These are phyloP conservation scores for Blastobotrys parvus DNA, from an alignment of 805 yeast genomes.

Conservation along the genomic window DNA sequence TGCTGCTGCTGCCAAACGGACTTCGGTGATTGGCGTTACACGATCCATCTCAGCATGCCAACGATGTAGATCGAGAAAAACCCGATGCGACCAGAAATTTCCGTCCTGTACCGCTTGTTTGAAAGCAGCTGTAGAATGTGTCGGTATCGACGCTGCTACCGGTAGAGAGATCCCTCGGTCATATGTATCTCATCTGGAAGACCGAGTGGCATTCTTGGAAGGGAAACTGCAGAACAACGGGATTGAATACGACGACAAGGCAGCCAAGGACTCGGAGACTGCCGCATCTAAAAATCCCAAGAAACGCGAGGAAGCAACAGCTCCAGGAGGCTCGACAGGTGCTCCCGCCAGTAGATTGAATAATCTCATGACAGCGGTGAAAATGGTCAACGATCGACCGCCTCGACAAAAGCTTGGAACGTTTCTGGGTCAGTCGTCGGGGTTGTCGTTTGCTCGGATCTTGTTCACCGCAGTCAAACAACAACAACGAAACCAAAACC, in stretches of 20 bases:
- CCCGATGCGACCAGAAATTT: constrained; percentile 58
- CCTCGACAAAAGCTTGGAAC: constrained; percentile 18
- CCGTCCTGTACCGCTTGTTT: constrained; percentile 59
- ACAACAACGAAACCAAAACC: constrained; percentile 4
- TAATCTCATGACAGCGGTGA: constrained; percentile 21
- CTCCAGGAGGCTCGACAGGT: not conserved
- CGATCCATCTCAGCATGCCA: constrained; percentile 78
- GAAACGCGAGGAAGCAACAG: constrained; percentile 1
- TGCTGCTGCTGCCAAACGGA: not conserved
- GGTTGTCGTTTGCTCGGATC: constrained; percentile 67
- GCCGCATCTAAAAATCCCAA: not conserved
- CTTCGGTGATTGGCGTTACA: constrained; percentile 4
- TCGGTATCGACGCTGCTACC: constrained; percentile 80
- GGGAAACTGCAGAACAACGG: constrained; percentile 38
- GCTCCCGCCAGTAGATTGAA: constrained; percentile 14
- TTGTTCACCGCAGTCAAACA: constrained; percentile 68
- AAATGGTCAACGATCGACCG: constrained; percentile 21
- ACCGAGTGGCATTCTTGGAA: constrained; percentile 51
- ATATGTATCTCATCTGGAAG: constrained; percentile 65
- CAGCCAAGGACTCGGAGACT: not conserved
- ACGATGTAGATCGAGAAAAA: constrained; percentile 63
- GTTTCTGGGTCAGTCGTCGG: constrained; percentile 30
- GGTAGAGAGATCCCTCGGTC: constrained; percentile 75
- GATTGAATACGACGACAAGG: constrained; percentile 4
- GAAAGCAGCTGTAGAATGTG: constrained; percentile 63